Evolutionary conservation across 2,329 filamentous ascomycete genomes (phyloP).

Genomic region (Conoideocrella luteorostrata): DNA sequence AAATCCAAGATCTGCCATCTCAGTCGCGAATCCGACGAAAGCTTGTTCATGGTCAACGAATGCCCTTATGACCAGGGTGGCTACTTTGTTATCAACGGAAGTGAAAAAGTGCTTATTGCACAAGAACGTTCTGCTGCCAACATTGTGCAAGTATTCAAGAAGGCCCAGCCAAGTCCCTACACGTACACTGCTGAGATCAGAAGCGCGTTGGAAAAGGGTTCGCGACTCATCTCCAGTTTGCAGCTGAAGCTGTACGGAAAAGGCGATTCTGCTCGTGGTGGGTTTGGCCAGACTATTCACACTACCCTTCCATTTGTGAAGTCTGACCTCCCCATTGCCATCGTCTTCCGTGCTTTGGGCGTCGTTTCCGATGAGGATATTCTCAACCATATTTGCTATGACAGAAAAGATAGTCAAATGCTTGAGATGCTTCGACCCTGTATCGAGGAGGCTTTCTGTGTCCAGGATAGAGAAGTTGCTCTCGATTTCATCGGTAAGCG

Average conservation of each 20-base stretch:
- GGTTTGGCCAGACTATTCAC: constrained; percentile 81
- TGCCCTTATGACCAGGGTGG: constrained; percentile 97
- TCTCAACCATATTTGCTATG: constrained; percentile 94
- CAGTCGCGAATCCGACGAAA: constrained; percentile 74
- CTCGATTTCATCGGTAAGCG: constrained; percentile 94
- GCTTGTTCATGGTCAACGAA: constrained; percentile 86
- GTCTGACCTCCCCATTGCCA: constrained; percentile 83
- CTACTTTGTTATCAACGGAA: constrained; percentile 99
- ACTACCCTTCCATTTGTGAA: constrained; percentile 92
- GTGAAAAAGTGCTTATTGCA: constrained; percentile 95
- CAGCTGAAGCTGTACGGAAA: constrained; percentile 86
- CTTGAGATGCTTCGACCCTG: constrained; percentile 95
- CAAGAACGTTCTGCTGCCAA: constrained; percentile 97
- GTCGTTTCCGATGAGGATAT: constrained; percentile 98
- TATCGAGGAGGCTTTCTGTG: constrained; percentile 93
- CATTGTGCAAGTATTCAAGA: constrained; percentile 98
- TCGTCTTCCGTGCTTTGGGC: constrained; percentile 91
- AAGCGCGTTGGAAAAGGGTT: constrained; percentile 94
- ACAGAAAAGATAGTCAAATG: constrained; percentile 93
- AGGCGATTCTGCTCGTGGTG: constrained; percentile 68
- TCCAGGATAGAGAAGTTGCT: constrained; percentile 91
- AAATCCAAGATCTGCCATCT: constrained; percentile 95
- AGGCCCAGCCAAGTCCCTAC: constrained; percentile 84
- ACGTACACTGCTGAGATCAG: constrained; percentile 94
- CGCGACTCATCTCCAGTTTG: constrained; percentile 86